Conservation (phyloP, 768 basidiomycete species). For the Suillus sp. region DNA sequence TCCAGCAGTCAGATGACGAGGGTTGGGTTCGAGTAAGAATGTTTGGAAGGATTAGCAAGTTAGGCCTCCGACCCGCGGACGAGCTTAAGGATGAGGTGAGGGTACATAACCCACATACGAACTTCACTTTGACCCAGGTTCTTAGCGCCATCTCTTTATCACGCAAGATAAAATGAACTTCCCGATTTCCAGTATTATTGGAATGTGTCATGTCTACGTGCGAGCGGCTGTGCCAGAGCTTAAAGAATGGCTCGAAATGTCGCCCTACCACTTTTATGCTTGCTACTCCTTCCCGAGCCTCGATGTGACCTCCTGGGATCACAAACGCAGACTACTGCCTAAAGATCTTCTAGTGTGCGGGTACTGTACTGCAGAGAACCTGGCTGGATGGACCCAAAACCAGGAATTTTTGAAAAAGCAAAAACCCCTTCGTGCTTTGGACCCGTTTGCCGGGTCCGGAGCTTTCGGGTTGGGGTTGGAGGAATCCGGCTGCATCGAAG, state of each 20-base stretch:
- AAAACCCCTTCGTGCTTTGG: conserved; percentile 36
- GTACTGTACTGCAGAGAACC: conserved; percentile 39
- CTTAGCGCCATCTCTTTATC: conserved; percentile 62
- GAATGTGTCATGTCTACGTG: conserved; percentile 50
- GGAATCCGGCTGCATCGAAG: conserved; percentile 52
- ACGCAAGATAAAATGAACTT: conserved; percentile 46
- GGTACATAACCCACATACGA: not conserved
- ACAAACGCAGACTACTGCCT: conserved; percentile 34
- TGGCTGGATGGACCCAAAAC: conserved; percentile 35
- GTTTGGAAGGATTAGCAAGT: conserved; percentile 52
- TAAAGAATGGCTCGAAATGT: conserved; percentile 50
- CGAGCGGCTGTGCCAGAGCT: conserved; percentile 34
- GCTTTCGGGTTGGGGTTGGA: conserved; percentile 65
- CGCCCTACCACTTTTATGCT: conserved; percentile 61
- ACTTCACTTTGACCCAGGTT: not conserved
- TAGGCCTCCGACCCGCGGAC: conserved; percentile 39
- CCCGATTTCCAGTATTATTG: conserved; percentile 45
- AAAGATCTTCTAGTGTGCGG: conserved; percentile 48
- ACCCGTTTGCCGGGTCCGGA: conserved; percentile 51
- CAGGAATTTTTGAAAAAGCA: conserved; percentile 33
- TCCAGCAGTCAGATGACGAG: conserved; percentile 28
- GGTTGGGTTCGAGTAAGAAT: conserved; percentile 37
- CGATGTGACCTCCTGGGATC: conserved; percentile 40
- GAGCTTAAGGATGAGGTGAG: conserved; percentile 60
- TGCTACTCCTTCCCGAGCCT: conserved; percentile 52